Conservation (phyloP, 2,329 filamentous ascomycete genomes). For the Plectosphaerella sp. region DNA sequence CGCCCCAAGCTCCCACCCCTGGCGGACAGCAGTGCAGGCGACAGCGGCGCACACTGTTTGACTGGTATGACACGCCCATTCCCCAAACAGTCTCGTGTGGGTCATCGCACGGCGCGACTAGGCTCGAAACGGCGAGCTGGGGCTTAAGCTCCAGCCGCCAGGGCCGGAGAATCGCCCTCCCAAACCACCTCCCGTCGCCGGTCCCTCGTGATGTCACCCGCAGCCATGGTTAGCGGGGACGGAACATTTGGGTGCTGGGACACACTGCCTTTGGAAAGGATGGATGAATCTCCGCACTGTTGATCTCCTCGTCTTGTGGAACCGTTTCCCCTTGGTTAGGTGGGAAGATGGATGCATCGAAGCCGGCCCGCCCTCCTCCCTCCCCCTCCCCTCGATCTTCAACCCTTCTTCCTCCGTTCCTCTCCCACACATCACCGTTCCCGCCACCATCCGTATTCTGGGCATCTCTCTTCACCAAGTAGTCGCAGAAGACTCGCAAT, state of each 20-base stretch:
- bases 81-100: not conserved
- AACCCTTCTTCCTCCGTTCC: not conserved
- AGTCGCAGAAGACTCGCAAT: not conserved
- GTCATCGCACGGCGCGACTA: too few relatives aligned
- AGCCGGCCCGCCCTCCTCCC: not conserved
- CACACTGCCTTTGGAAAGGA: not conserved
- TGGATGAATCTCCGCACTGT: not conserved
- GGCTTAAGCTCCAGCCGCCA: not conserved
- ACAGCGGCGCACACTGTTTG: not conserved
- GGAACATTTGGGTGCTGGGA: too few relatives aligned
- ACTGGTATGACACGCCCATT: not conserved
- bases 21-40: not conserved
- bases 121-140: too few relatives aligned
- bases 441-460: not conserved
- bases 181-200: not conserved
- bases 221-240: too few relatives aligned
- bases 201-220: too few relatives aligned
- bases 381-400: not conserved
- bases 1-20: not conserved
- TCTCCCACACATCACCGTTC: not conserved
- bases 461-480: not conserved
- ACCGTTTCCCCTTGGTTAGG: not conserved
- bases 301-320: not conserved
- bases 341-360: too few relatives aligned
- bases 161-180: not conserved